Conservation (phyloP, 306 rosid species). For the Cucumis cinereus region DNA sequence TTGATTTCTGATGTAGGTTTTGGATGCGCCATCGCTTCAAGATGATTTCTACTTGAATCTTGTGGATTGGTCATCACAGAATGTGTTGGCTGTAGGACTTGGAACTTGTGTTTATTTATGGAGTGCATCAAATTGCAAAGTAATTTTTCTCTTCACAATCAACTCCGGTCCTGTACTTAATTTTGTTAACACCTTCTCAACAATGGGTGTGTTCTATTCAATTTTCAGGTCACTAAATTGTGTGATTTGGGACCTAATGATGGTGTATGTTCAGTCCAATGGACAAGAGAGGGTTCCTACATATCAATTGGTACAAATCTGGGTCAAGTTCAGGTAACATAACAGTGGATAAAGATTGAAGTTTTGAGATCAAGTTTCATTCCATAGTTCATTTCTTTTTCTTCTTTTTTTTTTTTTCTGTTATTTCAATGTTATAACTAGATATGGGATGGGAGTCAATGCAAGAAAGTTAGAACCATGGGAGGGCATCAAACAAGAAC, state of each 20-base stretch:
- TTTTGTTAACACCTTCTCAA: neutral
- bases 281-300: constrained; percentile 94
- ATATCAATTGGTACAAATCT: constrained; percentile 78
- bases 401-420: neutral
- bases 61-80: constrained; percentile 99
- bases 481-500: constrained; percentile 98
- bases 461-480: constrained; percentile 94
- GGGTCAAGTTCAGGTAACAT: constrained; percentile 92
- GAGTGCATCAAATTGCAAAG: constrained; percentile 95
- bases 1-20: constrained; percentile 40
- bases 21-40: constrained; percentile 98
- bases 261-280: constrained; percentile 90
- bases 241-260: constrained; percentile 97
- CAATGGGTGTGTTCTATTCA: neutral
- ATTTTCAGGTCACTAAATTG: constrained; percentile 69
- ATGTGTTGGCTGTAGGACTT: constrained; percentile 84
- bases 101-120: constrained; percentile 93
- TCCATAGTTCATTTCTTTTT: constrained; percentile 2
- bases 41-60: constrained; percentile 97
- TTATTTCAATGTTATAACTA: constrained; percentile 9
- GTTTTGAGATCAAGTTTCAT: constrained; percentile 28
- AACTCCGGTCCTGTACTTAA: neutral
- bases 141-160: neutral
- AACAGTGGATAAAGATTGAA: neutral
- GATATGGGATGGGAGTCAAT: constrained; percentile 91